Base-by-base conservation (phyloP, 495 filamentous ascomycete species). In the Aspergillus taichungensis region DNA sequence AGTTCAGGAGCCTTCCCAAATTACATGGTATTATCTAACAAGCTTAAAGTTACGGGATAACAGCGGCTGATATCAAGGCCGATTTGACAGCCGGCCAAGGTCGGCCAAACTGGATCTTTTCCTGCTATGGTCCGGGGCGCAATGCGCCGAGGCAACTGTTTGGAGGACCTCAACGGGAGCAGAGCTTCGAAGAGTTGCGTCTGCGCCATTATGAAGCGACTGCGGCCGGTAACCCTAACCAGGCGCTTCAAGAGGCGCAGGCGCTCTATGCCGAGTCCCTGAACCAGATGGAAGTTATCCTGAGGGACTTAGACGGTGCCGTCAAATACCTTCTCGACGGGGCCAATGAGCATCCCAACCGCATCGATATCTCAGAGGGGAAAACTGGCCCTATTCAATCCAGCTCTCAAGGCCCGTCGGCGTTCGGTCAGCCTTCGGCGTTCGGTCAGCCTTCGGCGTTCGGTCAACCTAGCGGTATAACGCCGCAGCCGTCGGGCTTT, bases 171-270 rank as follows among this genome's bases (percentile, higher is more conserved):
- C 69, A 75, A n/a, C 71, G 85, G 13, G 89, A 95, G 61, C 80
- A 87, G 52, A 91, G 87, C 54, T 80, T 82, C 31, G 88, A 95
- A 61, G 89, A 95, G 57, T 70, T 89, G 40, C 75, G 87, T 42
- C 40, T 89, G 10, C 73, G 78, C 13, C 83, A 84, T 66, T 79
- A 88, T 54, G 61, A 78, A 42, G 70, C 71, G 6, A 54, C 64
- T 30, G 71, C 75, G 12, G 46, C 76, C 11, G 83, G 82, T 5
- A 87, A 84, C 50, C 61, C 72, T 33, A 66, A 82, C 47, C 69
- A 73, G 45, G 85, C 85, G 8, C 69, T 88, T 10, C 74, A 80
- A 53, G 79, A 90, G 52, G 79, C 86, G 37, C 66, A 75, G 14
- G 60, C 47, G 5, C 55, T 88, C 7, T 73, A 76, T 46, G 66